Percentiles rank a stretch among this genome's conserved stretches.
phyloP scores from a whole-genome alignment of 176 grass and related monocot species.

The Oryza glumipatula region DNA sequence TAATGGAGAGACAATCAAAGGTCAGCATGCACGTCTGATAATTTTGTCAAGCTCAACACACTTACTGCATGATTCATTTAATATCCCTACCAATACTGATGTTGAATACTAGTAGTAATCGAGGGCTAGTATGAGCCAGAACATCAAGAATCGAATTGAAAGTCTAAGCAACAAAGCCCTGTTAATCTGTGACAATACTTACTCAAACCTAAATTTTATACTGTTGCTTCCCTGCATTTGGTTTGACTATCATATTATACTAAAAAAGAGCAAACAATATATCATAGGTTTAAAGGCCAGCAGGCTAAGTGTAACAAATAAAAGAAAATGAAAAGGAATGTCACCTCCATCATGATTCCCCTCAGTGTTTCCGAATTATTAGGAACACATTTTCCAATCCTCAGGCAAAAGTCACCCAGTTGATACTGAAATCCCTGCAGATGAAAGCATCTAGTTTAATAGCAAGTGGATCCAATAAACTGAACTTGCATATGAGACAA shows the following conservation, averaged over 20 bases:
- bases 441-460: constrained; percentile 11
- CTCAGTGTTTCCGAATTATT: constrained; percentile 68
- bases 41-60: constrained; percentile 20
- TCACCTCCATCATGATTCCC: constrained; percentile 97
- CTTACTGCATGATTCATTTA: not conserved
- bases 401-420: constrained; percentile 83
- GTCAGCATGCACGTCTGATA: not conserved
- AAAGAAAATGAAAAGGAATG: not conserved
- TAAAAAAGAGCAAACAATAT: constrained; percentile 20
- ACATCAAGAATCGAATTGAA: not conserved
- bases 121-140: not conserved
- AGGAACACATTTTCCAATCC: constrained; percentile 91
- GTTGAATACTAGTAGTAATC: constrained; percentile 9
- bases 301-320: not conserved
- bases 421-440: constrained; percentile 82
- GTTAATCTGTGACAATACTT: not conserved
- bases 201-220: constrained; percentile 18
- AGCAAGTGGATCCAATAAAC: constrained; percentile 14
- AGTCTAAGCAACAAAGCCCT: not conserved
- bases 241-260: constrained; percentile 8
- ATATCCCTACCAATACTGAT: not conserved
- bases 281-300: not conserved
- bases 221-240: constrained; percentile 9
- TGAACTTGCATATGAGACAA: constrained; percentile 14
- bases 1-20: not conserved